Evolutionary conservation across 148 eudicot genomes (phyloP).

Genomic region (Drosera capensis): DNA sequence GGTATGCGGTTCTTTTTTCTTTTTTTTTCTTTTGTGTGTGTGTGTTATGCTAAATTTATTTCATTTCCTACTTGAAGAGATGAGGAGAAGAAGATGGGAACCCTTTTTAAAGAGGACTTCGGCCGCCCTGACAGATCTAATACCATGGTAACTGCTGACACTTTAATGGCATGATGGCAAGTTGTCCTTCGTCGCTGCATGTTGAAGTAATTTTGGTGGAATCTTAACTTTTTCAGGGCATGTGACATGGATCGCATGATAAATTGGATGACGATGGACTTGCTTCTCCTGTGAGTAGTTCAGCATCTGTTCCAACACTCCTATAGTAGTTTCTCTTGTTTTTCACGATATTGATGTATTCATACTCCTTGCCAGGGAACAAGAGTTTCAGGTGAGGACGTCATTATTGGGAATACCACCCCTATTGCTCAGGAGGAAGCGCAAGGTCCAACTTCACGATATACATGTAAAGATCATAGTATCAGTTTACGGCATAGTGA

Average conservation of each 20-base stretch:
- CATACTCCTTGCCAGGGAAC: constrained; percentile 39
- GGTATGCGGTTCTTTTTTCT: not conserved
- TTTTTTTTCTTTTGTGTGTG: too few species aligned
- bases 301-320: not conserved
- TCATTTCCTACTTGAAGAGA: constrained; percentile 30
- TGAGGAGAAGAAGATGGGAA: constrained; percentile 98
- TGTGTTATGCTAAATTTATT: too few species aligned
- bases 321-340: not conserved
- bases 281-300: constrained; percentile 79
- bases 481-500: constrained; percentile 95
- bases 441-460: constrained; percentile 65
- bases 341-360: not conserved
- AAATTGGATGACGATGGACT: constrained; percentile 96
- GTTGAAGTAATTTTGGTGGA: too few species aligned
- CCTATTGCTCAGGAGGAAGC: constrained; percentile 73
- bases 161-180: too few species aligned
- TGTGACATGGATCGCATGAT: constrained; percentile 96
- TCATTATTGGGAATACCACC: constrained; percentile 82
- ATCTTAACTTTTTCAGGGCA: too few species aligned
- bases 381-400: constrained; percentile 91
- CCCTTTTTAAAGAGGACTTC: constrained; percentile 85
- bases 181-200: too few species aligned
- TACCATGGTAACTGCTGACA: constrained; percentile 48
- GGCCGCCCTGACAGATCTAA: constrained; percentile 90
- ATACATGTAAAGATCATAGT: constrained; percentile 76